Base-by-base conservation (phyloP, 805 yeast species). In the Ascoidea asiatica region DNA sequence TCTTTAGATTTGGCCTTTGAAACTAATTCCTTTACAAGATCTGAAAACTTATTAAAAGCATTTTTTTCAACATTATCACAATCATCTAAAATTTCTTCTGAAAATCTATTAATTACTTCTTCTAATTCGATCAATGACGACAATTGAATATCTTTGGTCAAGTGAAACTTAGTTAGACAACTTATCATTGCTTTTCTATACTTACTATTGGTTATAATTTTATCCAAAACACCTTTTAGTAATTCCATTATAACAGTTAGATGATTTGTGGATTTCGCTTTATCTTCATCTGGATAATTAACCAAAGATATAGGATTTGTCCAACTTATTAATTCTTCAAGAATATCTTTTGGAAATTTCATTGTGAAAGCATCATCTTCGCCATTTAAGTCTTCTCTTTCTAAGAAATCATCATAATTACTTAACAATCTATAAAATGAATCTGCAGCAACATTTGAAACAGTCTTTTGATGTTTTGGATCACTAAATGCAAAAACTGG, bases 401-500 rank as follows among this genome's bases (percentile, higher is more conserved):
- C 57, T 23, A 69, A 67, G 39, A 63, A 55, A 5, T 59, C 61
- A n/a, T 59, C 63, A 61, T 64, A 62, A 22, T 55, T 51, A 37
- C 60, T 64, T 50, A 75, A 74, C 48, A 83, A 59, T 52, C 92
- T 66, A 44, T 66, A 63, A 37, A 84, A 60, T 2, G 84, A 75
- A 60, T 82, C 90, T 4, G 79, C 75, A 23, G 81, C 78, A 21
- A 83, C 70, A 29, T 74, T 62, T 5, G 79, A 70, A 54, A 88
- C 62, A 48, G 79, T 67, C 42, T 69, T 71, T 58, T 86, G 96
- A 57, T 88, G 95, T 17, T 64, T 63, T 0, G 68, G 65, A 53
- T 80, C 88, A 33, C 95, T 82, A 55, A 77, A 82, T 37, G 92
- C 79, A 58, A 84, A 87, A 0, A 84, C 95, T 0, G 97, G 96